Percentiles rank a stretch among this genome's conserved stretches.
These are phyloP conservation scores for Thalassiosira delicatula DNA, from an alignment of 352 stramenopile genomes.

Conservation along the genomic window DNA sequence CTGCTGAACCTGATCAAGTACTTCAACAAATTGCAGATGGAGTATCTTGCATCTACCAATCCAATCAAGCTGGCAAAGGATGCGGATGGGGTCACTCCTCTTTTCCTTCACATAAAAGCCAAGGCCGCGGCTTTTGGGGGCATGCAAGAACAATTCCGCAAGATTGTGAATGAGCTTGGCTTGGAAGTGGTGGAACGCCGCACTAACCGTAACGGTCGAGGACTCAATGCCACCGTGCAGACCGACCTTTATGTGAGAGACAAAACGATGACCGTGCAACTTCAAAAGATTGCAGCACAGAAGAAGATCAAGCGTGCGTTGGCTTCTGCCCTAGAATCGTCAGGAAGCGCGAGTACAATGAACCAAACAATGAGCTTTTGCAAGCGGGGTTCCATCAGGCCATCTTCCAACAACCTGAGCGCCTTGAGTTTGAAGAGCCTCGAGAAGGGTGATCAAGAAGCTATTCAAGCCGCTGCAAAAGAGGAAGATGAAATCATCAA, in stretches of 20 bases:
- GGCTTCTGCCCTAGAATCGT: too few relatives aligned
- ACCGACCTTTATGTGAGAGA: conserved; percentile 30
- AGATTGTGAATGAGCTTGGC: conserved; percentile 28
- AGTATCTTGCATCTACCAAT: conserved; percentile 28
- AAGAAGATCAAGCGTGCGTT: conserved; percentile 24
- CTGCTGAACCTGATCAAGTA: conserved; percentile 59
- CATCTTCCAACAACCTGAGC: not conserved
- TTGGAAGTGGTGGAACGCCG: conserved; percentile 37
- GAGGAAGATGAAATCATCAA: conserved; percentile 31
- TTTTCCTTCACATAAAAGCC: conserved; percentile 36
- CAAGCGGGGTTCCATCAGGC: conserved; percentile 1
- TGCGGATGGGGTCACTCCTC: not conserved
- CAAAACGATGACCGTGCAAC: conserved; percentile 7
- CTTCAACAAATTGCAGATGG: conserved; percentile 53
- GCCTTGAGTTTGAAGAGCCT: not conserved
- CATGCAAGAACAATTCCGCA: conserved; percentile 33
- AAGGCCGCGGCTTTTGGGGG: conserved; percentile 1
- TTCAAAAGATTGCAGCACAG: conserved; percentile 26
- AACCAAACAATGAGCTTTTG: not conserved
- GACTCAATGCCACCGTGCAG: conserved; percentile 13
- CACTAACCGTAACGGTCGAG: conserved; percentile 25
- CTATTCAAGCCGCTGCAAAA: conserved; percentile 4
- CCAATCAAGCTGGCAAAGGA: conserved; percentile 9
- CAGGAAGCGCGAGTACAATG: too few relatives aligned
- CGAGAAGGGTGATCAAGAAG: conserved; percentile 2